These are phyloP conservation scores for Pyrus hybrid DNA, from an alignment of 331 rosid genomes.

Conservation along the genomic window DNA sequence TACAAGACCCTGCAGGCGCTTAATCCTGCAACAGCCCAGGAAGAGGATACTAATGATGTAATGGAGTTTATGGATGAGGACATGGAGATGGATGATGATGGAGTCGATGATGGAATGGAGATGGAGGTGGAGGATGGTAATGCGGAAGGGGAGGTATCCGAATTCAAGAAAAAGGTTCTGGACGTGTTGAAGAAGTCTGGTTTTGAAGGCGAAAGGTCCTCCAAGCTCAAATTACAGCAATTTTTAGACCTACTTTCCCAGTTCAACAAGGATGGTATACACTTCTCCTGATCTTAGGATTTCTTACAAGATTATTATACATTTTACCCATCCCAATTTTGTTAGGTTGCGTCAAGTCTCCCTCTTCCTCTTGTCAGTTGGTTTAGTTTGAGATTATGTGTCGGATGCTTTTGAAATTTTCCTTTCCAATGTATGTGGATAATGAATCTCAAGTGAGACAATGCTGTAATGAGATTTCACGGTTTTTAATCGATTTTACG, in stretches of 20 bases:
- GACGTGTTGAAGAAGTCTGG: slow-evolving; percentile 65
- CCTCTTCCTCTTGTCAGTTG: background rate
- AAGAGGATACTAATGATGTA: slow-evolving; percentile 20
- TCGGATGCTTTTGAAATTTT: background rate
- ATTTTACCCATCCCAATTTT: slow-evolving; percentile 7
- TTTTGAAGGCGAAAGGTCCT: slow-evolving; percentile 81
- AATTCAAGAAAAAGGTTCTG: slow-evolving; percentile 65
- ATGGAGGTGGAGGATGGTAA: slow-evolving; percentile 61
- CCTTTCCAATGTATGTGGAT: background rate
- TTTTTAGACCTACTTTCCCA: slow-evolving; percentile 63
- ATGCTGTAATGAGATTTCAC: background rate
- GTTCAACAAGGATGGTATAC: slow-evolving; percentile 76
- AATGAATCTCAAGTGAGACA: background rate
- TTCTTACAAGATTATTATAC: background rate
- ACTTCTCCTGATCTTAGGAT: slow-evolving; percentile 43
- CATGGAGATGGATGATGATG: slow-evolving; percentile 49
- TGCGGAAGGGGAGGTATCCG: slow-evolving; percentile 50
- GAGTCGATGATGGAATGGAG: slow-evolving; percentile 46
- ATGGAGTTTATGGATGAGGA: slow-evolving; percentile 38
- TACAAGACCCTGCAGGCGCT: slow-evolving; percentile 63
- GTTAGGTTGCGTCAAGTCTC: background rate
- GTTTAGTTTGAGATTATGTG: background rate
- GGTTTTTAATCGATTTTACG: background rate
- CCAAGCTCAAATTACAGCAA: slow-evolving; percentile 72
- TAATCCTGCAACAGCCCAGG: slow-evolving; percentile 36